A percentile compares a stretch with the other conserved stretches of the same genome.
Conservation (phyloP, 169 alveolate species). For the Plasmodium ovale region DNA sequence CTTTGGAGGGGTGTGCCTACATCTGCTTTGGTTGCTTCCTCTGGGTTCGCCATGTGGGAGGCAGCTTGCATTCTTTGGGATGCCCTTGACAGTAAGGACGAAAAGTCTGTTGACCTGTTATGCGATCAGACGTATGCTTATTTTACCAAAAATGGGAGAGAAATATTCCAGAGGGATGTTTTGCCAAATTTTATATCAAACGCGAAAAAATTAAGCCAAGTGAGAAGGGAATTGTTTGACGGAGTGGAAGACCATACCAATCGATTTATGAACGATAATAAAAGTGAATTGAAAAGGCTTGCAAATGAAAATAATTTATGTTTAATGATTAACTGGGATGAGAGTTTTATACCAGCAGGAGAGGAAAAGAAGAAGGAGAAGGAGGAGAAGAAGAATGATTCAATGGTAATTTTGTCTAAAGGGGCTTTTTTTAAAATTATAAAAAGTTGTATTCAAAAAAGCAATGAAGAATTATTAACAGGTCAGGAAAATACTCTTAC, state of each 20-base stretch:
- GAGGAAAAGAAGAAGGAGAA: not conserved
- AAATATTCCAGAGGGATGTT: constrained; percentile 13
- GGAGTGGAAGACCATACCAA: not conserved
- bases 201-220: not conserved
- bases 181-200: constrained; percentile 41
- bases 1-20: too few relatives aligned
- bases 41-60: too few relatives aligned
- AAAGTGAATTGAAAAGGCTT: constrained; percentile 40
- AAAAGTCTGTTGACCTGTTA: constrained; percentile 49
- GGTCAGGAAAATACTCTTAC: not conserved
- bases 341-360: not conserved
- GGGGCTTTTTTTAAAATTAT: constrained; percentile 42
- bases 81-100: constrained; percentile 14
- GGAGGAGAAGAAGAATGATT: not conserved
- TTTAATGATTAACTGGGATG: constrained; percentile 13
- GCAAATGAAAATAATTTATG: constrained; percentile 48
- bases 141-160: constrained; percentile 31
- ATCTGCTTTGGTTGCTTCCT: too few relatives aligned
- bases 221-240: constrained; percentile 9
- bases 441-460: not conserved
- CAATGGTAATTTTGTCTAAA: constrained; percentile 30
- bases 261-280: not conserved
- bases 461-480: not conserved
- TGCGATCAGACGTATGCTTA: constrained; percentile 8
- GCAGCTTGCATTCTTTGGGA: too few relatives aligned